Conservation (phyloP, 2,329 filamentous ascomycete species). For the Atkinsonella hypoxylon region DNA sequence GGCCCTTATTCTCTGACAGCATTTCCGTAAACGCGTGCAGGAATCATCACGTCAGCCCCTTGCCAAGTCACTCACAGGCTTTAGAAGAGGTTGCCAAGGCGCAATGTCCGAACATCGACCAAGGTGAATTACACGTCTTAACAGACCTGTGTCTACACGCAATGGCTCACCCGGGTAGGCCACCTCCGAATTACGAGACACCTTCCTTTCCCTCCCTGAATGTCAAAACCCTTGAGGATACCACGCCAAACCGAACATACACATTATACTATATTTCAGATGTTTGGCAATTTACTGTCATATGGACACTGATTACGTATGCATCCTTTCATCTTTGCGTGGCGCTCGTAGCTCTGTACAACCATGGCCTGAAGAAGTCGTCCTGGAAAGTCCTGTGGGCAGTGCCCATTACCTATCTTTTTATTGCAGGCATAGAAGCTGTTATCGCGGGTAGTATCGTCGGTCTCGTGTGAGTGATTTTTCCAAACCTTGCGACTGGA, state of each 20-base stretch:
- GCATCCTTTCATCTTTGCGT: slow-evolving; percentile 62
- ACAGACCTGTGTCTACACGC: not conserved
- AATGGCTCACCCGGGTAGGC: slow-evolving; percentile 11
- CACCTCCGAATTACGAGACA: slow-evolving; percentile 44
- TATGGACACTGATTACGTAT: slow-evolving; percentile 77
- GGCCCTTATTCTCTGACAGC: too few species aligned
- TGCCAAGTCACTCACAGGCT: too few species aligned
- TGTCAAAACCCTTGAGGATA: slow-evolving; percentile 46
- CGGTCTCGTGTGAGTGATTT: slow-evolving; percentile 56
- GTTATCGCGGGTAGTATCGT: slow-evolving; percentile 71
- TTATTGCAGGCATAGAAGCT: slow-evolving; percentile 65
- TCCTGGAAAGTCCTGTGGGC: slow-evolving; percentile 56
- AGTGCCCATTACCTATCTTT: slow-evolving; percentile 56
- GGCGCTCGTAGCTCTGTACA: slow-evolving; percentile 56
- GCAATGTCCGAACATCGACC: not conserved
- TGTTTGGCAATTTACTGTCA: slow-evolving; percentile 77
- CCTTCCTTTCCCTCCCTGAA: slow-evolving; percentile 75
- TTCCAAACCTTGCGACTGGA: not conserved
- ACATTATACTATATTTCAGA: slow-evolving; percentile 64
- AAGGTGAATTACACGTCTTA: not conserved
- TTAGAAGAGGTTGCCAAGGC: not conserved
- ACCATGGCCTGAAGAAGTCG: slow-evolving; percentile 50
- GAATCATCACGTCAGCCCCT: too few species aligned
- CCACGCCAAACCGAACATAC: slow-evolving; percentile 29
- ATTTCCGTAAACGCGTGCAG: too few species aligned